Evolutionary conservation across 2,329 filamentous ascomycete genomes (phyloP), one percentile per base, ranked within the genome.

Genomic region (Aureobasidium musti): DNA sequence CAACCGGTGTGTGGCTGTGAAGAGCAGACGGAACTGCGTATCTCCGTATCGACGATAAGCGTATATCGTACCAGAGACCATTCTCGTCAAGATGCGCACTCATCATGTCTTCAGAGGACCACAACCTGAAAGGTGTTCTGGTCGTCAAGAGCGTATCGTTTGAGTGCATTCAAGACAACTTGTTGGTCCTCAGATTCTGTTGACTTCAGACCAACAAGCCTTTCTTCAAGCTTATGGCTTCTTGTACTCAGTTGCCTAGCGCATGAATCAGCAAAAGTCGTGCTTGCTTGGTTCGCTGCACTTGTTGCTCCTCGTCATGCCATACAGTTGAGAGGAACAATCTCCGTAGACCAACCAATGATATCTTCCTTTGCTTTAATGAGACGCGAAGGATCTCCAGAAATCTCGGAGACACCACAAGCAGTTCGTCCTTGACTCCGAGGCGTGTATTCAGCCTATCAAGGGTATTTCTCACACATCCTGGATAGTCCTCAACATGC

Each of bases 11-110:
- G 35, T 56, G 33, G 53, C 53, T 56, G 33, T 56, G 33, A 56
- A 30, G 26, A 19, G 47, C 30, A n/a, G 47, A 50, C 47, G 14
- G 17, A n/a, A 28, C 4, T n/a, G 39, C 54, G 54, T 59, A 59
- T 59, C n/a, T 8, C 13, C 54, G 54, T 59, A 59, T 59, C 54
- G 54, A 59, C 39, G 54, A 59, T 59, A 59, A 26, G 39, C 54
- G 54, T 45, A 59, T 17, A 14, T 59, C 54, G 54, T 59, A 57
- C 53, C 21, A 28, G 13, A 54, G n/a, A 39, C 1, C 30, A 37
- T 39, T 19, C 19, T 35, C 19, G n/a, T 35, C 14, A 39, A 35
- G n/a, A 8, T 54, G 52, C 21, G 49, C 28, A 28, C 21, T 49
- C 21, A 49, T 23, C 14, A 14, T 26, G 21, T 10, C 23, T 49